Conservation (phyloP, 371 early-diverging fungal species). For the Mortierella sp. region DNA sequence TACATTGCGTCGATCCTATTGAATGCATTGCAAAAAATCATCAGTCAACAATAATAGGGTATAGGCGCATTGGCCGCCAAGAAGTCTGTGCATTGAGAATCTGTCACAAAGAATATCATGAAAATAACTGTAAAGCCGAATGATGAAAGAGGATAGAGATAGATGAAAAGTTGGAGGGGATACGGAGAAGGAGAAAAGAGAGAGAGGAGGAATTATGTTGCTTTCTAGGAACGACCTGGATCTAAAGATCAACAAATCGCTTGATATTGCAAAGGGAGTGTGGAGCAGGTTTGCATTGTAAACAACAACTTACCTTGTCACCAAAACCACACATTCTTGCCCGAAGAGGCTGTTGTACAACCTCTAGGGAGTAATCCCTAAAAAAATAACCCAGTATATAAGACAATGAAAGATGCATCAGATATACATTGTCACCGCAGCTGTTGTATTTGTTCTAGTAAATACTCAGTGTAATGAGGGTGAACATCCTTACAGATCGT, state of each 20-base stretch:
- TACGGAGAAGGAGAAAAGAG: background rate
- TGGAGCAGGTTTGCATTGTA: too few relatives aligned
- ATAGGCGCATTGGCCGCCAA: background rate
- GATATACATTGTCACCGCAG: background rate
- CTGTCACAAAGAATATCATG: background rate
- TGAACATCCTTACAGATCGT: constrained; percentile 23
- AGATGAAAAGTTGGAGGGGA: background rate
- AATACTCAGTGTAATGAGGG: background rate
- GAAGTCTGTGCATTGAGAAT: background rate
- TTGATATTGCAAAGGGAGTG: too few relatives aligned
- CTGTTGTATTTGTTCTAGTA: too few relatives aligned
- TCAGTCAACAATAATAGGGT: background rate
- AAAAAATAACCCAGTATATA: background rate
- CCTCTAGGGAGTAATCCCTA: constrained; percentile 33
- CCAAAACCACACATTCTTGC: constrained; percentile 88
- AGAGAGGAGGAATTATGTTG: background rate
- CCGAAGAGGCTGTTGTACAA: constrained; percentile 78
- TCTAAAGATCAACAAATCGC: background rate
- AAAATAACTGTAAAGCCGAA: too few relatives aligned
- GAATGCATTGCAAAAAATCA: background rate
- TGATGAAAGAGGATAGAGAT: background rate
- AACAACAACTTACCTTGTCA: constrained; percentile 60
- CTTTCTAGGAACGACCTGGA: background rate
- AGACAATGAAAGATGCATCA: constrained; percentile 1
- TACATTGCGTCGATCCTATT: constrained; percentile 62